Evolutionary conservation across 192 early-diverging fungal species (phyloP).

Genomic region (Backusella australiensis): DNA sequence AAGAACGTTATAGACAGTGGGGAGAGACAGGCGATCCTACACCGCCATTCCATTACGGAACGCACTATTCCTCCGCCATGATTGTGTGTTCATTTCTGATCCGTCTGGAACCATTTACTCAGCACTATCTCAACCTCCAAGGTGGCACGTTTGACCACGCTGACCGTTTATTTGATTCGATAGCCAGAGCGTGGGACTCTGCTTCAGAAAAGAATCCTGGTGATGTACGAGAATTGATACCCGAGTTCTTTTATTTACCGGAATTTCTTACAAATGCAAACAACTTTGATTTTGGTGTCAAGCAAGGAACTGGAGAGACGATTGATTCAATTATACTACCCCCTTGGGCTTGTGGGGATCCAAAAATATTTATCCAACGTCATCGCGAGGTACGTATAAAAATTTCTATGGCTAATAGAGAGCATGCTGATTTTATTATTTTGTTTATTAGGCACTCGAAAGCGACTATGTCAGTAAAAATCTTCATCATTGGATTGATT

Average conservation of each 20-base stretch:
- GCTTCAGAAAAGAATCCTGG: constrained; percentile 68
- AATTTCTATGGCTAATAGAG: not conserved
- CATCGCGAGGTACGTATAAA: constrained; percentile 60
- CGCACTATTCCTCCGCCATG: constrained; percentile 93
- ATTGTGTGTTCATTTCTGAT: constrained; percentile 87
- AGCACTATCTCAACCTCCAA: constrained; percentile 72
- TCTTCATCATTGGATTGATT: constrained; percentile 92
- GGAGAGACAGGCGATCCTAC: constrained; percentile 47
- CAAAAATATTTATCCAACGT: constrained; percentile 71
- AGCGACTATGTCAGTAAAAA: constrained; percentile 87
- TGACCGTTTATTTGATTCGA: constrained; percentile 75
- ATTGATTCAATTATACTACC: constrained; percentile 78
- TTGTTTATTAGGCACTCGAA: constrained; percentile 55
- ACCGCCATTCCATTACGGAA: constrained; percentile 88
- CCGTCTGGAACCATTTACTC: constrained; percentile 88
- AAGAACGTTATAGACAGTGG: constrained; percentile 63
- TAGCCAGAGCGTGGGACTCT: constrained; percentile 71
- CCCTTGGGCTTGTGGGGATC: constrained; percentile 77
- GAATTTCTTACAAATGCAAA: constrained; percentile 82
- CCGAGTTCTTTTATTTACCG: constrained; percentile 94
- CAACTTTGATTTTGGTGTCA: constrained; percentile 57
- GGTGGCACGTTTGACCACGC: constrained; percentile 84
- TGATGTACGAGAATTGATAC: constrained; percentile 91
- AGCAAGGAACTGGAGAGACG: constrained; percentile 57
- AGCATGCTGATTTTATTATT: not conserved